These are phyloP conservation scores for Neurospora cerealis DNA, from an alignment of 495 filamentous ascomycete species.

Conservation along the genomic window DNA sequence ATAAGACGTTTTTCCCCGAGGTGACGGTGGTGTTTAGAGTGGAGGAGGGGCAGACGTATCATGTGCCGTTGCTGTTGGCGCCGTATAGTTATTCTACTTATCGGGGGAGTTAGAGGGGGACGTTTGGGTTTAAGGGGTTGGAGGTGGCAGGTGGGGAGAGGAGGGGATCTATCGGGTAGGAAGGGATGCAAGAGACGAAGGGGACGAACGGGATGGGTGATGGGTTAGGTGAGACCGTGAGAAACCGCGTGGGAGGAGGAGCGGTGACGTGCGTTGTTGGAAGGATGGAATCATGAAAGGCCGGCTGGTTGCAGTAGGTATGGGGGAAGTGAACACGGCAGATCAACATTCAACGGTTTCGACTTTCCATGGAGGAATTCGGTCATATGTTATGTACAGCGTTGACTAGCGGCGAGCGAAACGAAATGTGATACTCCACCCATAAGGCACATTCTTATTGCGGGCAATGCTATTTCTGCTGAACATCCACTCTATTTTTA, in stretches of 20 bases:
- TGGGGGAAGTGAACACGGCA: background rate
- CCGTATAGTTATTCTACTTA: constrained; percentile 94
- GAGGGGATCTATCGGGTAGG: too few relatives aligned
- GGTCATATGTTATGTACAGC: background rate
- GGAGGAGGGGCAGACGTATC: constrained; percentile 66
- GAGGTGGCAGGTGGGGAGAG: too few relatives aligned
- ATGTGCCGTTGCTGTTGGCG: constrained; percentile 82
- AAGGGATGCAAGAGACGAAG: background rate
- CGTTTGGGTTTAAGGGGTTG: background rate
- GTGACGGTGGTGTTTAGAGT: constrained; percentile 83
- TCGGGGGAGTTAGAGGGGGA: constrained; percentile 51
- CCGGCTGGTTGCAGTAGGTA: background rate
- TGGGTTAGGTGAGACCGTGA: background rate
- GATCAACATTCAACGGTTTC: background rate
- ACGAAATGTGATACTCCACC: background rate
- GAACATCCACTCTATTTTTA: background rate
- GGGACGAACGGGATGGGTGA: background rate
- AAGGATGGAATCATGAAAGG: background rate
- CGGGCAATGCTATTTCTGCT: background rate
- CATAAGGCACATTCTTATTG: background rate
- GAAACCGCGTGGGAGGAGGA: background rate
- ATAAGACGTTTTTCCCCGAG: constrained; percentile 81
- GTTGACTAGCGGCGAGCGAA: background rate
- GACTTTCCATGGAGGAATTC: background rate
- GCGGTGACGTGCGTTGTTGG: background rate